A percentile compares a stretch with the other conserved stretches of the same genome.
phyloP scores from a whole-genome alignment of 768 basidiomycete genomes.

The Gyrodon lividus region DNA sequence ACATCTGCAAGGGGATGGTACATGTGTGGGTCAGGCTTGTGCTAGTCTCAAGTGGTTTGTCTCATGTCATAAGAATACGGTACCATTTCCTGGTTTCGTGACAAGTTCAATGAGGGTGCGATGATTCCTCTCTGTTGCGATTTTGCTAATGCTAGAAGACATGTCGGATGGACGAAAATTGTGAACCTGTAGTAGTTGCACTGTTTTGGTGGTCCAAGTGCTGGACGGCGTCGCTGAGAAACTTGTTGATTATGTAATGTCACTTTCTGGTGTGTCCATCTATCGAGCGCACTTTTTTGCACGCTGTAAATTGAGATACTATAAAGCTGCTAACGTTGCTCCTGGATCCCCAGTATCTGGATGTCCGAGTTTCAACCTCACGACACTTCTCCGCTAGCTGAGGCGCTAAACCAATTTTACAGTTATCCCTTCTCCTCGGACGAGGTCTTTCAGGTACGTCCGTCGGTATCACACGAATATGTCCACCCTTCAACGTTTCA shows the following conservation, averaged over 20 bases:
- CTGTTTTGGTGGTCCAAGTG: too few relatives aligned
- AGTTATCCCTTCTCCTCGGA: conserved; percentile 56
- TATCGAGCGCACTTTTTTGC: too few relatives aligned
- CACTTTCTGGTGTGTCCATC: background rate
- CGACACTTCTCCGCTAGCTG: conserved; percentile 6
- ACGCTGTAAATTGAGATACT: too few relatives aligned
- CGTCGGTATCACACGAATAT: background rate
- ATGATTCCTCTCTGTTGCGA: conserved; percentile 64
- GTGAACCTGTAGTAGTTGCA: too few relatives aligned
- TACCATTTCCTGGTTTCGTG: conserved; percentile 78
- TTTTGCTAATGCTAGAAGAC: conserved; percentile 47
- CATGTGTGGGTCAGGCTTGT: conserved; percentile 4
- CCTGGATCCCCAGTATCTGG: too few relatives aligned
- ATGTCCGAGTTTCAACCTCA: conserved; percentile 21
- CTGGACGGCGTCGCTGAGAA: too few relatives aligned
- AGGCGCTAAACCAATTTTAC: conserved; percentile 34
- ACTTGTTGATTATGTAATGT: conserved; percentile 4
- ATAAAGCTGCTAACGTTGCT: too few relatives aligned
- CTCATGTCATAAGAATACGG: conserved; percentile 21
- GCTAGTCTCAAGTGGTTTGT: background rate
- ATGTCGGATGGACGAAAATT: conserved; percentile 12
- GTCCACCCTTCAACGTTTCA: background rate
- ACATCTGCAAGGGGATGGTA: conserved; percentile 49
- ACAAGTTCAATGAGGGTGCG: conserved; percentile 67
- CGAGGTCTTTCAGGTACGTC: conserved; percentile 56